These are phyloP conservation scores for Diaporthe longicolla DNA, from an alignment of 2,329 filamentous ascomycete species.

Conservation along the genomic window DNA sequence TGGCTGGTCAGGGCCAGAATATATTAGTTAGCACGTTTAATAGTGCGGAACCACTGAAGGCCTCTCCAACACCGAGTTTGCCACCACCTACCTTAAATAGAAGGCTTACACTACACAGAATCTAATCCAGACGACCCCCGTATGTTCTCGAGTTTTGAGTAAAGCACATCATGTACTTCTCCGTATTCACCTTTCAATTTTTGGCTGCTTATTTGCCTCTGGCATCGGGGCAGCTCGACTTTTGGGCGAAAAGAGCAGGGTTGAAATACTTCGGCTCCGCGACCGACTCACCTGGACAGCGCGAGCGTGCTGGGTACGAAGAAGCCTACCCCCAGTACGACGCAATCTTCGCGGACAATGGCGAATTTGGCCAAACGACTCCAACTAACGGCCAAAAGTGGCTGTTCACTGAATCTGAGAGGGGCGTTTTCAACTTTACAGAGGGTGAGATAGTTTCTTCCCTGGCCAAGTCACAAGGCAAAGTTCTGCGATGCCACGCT, in stretches of 20 bases:
- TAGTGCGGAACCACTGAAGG: not conserved
- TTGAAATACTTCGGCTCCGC: conserved; percentile 74
- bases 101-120: not conserved
- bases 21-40: not conserved
- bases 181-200: conserved; percentile 45
- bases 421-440: conserved; percentile 72
- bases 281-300: conserved; percentile 63
- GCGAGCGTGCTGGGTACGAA: conserved; percentile 61
- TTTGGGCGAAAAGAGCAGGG: conserved; percentile 65
- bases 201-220: conserved; percentile 50
- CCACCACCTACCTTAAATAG: not conserved
- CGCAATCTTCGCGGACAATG: conserved; percentile 64
- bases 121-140: not conserved
- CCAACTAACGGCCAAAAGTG: conserved; percentile 68
- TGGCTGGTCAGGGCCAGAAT: not conserved
- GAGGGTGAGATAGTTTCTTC: conserved; percentile 66
- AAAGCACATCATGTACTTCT: not conserved
- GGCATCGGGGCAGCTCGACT: conserved; percentile 58
- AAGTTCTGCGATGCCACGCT: conserved; percentile 73
- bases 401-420: conserved; percentile 68
- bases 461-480: conserved; percentile 57
- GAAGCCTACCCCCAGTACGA: conserved; percentile 67
- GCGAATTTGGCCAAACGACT: conserved; percentile 74
- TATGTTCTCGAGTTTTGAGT: not conserved
- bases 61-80: not conserved